Conservation (phyloP, 345 rosid species). For the Heritiera littoralis region DNA sequence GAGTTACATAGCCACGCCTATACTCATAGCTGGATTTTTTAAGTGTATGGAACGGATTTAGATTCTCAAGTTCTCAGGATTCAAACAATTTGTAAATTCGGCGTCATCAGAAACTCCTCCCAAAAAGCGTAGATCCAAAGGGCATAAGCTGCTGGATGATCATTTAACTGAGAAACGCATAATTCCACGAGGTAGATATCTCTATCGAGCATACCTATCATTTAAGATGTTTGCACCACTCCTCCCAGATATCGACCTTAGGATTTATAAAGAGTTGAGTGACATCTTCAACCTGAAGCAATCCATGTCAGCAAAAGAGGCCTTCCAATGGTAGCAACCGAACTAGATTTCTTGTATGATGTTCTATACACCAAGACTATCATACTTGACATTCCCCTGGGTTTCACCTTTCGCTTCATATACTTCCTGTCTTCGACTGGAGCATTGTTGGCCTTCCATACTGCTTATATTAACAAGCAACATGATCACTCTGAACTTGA, state of each 20-base stretch:
- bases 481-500: background rate
- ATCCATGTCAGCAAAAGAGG: background rate
- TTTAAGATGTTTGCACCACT: background rate
- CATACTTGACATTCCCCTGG: background rate
- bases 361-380: conserved; percentile 25
- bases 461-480: background rate
- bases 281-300: background rate
- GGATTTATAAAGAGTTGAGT: background rate
- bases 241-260: background rate
- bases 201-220: background rate
- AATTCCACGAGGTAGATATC: background rate
- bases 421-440: background rate
- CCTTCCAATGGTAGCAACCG: conserved; percentile 14
- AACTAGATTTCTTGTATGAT: conserved; percentile 15
- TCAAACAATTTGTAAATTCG: background rate
- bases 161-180: background rate
- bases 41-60: background rate
- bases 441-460: background rate
- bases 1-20: background rate
- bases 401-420: background rate
- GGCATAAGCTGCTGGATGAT: background rate
- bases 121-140: no score
- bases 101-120: background rate
- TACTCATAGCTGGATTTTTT: background rate
- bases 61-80: background rate